A percentile compares a stretch with the other conserved stretches of the same genome.
Conservation (phyloP, 768 basidiomycete species). For the Sutorius australiensis region DNA sequence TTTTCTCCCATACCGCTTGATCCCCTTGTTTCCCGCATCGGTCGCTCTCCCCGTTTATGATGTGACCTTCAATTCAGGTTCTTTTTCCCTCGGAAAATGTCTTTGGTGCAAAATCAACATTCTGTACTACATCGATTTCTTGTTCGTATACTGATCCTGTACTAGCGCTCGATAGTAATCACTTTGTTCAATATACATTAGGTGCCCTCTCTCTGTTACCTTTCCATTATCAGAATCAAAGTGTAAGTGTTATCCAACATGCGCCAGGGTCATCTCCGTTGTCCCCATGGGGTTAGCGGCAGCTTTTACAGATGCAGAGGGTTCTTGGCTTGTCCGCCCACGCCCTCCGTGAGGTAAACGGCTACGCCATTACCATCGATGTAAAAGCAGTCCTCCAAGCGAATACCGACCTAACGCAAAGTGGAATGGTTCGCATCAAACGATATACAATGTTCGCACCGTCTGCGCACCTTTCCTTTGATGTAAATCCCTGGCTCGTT, state of each 20-base stretch:
- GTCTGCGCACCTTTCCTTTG: slow-evolving; percentile 52
- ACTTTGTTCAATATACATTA: slow-evolving; percentile 22
- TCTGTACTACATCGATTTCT: slow-evolving; percentile 24
- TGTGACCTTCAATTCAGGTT: slow-evolving; percentile 5
- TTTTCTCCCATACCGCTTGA: slow-evolving; percentile 15
- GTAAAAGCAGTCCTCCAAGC: slow-evolving; percentile 82
- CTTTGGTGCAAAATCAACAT: slow-evolving; percentile 13
- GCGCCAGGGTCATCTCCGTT: slow-evolving; percentile 20
- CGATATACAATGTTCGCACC: neutral
- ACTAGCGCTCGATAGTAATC: slow-evolving; percentile 24
- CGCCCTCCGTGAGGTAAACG: slow-evolving; percentile 58
- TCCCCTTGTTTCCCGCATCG: slow-evolving; percentile 7
- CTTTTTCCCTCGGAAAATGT: slow-evolving; percentile 12
- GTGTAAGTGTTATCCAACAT: neutral
- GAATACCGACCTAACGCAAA: slow-evolving; percentile 59
- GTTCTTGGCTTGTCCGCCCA: slow-evolving; percentile 53
- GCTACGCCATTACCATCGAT: slow-evolving; percentile 52
- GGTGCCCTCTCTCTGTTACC: slow-evolving; percentile 4
- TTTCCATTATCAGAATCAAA: slow-evolving; percentile 3
- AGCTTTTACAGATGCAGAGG: slow-evolving; percentile 33
- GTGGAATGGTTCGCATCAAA: slow-evolving; percentile 7
- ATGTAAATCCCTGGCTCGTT: slow-evolving; percentile 80
- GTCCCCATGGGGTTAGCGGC: slow-evolving; percentile 11
- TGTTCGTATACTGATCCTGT: slow-evolving; percentile 29
- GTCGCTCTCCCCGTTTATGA: neutral